Conservation (phyloP, 2,329 filamentous ascomycete genomes). For the Mycogone perniciosa region DNA sequence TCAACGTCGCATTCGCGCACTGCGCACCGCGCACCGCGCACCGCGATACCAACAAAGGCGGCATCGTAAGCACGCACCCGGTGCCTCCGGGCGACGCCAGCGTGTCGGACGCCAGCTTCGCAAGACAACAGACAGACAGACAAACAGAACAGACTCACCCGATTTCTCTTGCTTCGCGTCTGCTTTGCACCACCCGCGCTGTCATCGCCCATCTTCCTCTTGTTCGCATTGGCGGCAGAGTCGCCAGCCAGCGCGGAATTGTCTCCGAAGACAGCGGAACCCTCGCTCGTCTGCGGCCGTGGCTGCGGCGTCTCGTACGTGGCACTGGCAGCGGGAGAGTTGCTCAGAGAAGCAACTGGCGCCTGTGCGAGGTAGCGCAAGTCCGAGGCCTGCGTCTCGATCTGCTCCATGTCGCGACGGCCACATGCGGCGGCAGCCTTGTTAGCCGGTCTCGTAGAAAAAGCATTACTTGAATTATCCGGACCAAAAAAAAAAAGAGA, state of each 20-base stretch:
- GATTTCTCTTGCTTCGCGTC: conserved; percentile 55
- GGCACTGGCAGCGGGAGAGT: conserved; percentile 21
- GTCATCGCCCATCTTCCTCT: conserved; percentile 38
- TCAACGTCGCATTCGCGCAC: neutral
- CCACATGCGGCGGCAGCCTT: neutral
- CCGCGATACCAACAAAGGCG: neutral
- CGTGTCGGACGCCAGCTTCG: neutral
- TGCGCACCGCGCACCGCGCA: neutral
- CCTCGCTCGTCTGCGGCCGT: conserved; percentile 28
- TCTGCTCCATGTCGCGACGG: conserved; percentile 41
- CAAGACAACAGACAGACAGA: neutral
- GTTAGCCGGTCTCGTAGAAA: neutral
- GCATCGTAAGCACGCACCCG: too few relatives aligned
- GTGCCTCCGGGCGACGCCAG: too few relatives aligned
- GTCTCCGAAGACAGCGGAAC: conserved; percentile 40
- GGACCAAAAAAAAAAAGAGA: neutral
- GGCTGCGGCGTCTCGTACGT: conserved; percentile 28
- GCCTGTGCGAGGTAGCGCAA: conserved; percentile 44
- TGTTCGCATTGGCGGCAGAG: conserved; percentile 23
- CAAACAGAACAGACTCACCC: conserved; percentile 35
- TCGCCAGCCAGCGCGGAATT: conserved; percentile 38
- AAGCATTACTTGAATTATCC: neutral
- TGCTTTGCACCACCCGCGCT: conserved; percentile 40
- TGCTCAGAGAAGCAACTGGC: conserved; percentile 23
- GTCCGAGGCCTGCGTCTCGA: conserved; percentile 49